These are phyloP conservation scores for Glycine tomentella DNA, from an alignment of 306 rosid genomes.

Conservation along the genomic window DNA sequence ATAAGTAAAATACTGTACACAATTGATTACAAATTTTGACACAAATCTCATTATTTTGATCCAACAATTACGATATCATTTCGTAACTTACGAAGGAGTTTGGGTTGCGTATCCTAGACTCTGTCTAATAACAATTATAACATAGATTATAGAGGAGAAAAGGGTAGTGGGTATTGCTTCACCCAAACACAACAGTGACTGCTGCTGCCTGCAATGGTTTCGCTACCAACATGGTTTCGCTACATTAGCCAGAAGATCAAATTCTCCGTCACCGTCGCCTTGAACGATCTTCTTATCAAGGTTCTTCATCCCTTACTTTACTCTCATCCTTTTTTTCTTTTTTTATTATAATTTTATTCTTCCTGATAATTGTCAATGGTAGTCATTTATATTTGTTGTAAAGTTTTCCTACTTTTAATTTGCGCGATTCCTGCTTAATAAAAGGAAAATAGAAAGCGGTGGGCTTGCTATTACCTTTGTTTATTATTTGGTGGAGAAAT, in stretches of 20 bases:
- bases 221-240: constrained; percentile 65
- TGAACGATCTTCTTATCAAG: constrained; percentile 45
- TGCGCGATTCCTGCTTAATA: neutral
- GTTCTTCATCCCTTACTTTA: constrained; percentile 46
- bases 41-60: no score
- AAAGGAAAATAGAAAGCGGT: neutral
- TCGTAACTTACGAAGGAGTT: no score
- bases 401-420: neutral
- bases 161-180: no score
- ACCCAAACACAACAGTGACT: neutral
- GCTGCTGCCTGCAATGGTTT: constrained; percentile 63
- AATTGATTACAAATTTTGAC: no score
- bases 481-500: neutral
- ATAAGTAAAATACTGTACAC: no score
- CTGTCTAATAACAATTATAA: no score
- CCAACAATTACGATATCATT: no score
- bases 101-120: no score
- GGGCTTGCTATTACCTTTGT: neutral
- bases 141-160: neutral
- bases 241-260: constrained; percentile 63
- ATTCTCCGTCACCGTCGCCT: constrained; percentile 61
- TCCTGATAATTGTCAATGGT: neutral
- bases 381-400: constrained; percentile 7
- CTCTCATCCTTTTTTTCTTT: neutral
- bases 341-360: neutral